Conservation (phyloP, 2,329 filamentous ascomycete species). For the Ophiocordyceps robertsii region DNA sequence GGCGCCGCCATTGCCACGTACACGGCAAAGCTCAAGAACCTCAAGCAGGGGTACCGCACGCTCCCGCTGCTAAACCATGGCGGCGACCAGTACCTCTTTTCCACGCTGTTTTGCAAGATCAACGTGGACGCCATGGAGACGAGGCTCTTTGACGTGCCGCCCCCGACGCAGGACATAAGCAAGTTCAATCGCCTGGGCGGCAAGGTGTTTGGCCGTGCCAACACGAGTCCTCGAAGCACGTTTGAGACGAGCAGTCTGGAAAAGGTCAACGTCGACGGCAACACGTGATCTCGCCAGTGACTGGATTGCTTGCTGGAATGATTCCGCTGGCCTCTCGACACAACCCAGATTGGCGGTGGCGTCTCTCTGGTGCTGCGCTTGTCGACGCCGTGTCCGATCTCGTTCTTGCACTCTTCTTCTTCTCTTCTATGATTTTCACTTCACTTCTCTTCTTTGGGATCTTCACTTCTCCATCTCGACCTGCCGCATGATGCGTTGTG, state of each 20-base stretch:
- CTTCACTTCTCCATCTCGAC: neutral
- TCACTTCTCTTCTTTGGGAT: neutral
- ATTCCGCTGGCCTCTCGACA: no score
- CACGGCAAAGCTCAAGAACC: slow-evolving; percentile 78
- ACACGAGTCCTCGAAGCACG: slow-evolving; percentile 37
- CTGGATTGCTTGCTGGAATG: no score
- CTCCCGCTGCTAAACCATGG: slow-evolving; percentile 78
- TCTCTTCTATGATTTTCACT: neutral
- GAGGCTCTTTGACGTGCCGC: slow-evolving; percentile 39
- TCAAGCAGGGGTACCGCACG: slow-evolving; percentile 87
- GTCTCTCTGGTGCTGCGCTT: no score
- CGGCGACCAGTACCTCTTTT: slow-evolving; percentile 89
- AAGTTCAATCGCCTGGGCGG: slow-evolving; percentile 44
- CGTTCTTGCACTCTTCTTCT: neutral
- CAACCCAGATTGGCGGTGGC: no score
- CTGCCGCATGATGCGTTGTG: neutral
- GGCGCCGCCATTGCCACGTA: slow-evolving; percentile 66
- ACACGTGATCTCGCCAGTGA: slow-evolving; percentile 7
- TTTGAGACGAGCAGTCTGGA: slow-evolving; percentile 34
- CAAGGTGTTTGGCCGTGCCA: slow-evolving; percentile 43
- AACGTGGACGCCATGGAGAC: slow-evolving; percentile 47
- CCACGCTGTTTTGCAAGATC: slow-evolving; percentile 84
- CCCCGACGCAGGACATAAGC: slow-evolving; percentile 24
- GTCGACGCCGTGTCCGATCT: no score
- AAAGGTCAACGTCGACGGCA: slow-evolving; percentile 31